phyloP scores from a whole-genome alignment of 257 asterid genomes.

The Sherardia arvensis region DNA sequence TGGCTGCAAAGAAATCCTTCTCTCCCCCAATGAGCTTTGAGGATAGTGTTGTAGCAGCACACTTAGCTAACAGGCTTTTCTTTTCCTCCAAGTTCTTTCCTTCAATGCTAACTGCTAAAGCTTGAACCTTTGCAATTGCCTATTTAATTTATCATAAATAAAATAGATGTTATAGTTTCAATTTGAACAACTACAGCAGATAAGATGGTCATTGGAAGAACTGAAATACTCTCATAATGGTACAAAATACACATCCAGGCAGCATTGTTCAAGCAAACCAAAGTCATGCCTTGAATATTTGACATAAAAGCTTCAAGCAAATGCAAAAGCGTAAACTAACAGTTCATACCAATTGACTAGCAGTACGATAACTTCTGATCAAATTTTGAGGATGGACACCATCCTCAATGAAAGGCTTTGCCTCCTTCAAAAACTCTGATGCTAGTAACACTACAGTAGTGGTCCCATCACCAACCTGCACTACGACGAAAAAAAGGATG shows the following conservation, averaged over 20 bases:
- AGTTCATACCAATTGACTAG: conserved; percentile 56
- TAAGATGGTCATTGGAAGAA: background rate
- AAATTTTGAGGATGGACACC: conserved; percentile 98
- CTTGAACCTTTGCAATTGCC: conserved; percentile 79
- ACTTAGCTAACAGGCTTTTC: conserved; percentile 76
- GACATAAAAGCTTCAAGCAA: conserved; percentile 4
- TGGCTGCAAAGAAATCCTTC: conserved; percentile 88
- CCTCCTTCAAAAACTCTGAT: conserved; percentile 91
- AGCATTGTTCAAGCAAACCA: conserved; percentile 22
- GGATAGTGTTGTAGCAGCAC: conserved; percentile 96
- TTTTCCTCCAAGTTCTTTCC: conserved; percentile 93
- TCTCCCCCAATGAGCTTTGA: conserved; percentile 99
- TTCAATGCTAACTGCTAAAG: conserved; percentile 75
- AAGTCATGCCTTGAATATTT: conserved; percentile 4
- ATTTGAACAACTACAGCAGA: background rate
- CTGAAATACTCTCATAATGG: background rate
- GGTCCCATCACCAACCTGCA: conserved; percentile 99
- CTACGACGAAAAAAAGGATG: conserved; percentile 7
- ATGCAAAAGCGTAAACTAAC: background rate
- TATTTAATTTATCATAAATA: conserved; percentile 9
- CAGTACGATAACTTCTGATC: conserved; percentile 77
- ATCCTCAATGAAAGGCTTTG: conserved; percentile 95
- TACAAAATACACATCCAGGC: conserved; percentile 41
- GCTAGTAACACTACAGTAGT: conserved; percentile 97
- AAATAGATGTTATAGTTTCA: background rate